A percentile compares a stretch with the other conserved stretches of the same genome.
These are phyloP conservation scores for Penicillium nucicola DNA, from an alignment of 495 filamentous ascomycete species.

Conservation along the genomic window DNA sequence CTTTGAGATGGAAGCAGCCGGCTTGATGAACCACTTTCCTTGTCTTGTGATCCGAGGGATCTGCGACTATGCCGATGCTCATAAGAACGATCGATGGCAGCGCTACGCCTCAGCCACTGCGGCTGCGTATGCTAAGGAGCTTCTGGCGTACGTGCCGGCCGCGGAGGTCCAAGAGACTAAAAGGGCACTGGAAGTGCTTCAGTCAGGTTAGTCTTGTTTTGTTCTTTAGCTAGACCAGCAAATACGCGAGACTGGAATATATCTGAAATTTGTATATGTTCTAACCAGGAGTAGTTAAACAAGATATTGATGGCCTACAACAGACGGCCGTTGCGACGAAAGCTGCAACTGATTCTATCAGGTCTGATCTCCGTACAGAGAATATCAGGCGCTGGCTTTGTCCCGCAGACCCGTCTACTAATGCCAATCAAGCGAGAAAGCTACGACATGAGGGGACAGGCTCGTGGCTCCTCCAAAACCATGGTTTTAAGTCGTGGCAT, in stretches of 20 bases:
- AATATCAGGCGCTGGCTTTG: constrained; percentile 18
- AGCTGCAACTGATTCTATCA: constrained; percentile 14
- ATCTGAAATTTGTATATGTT: not conserved
- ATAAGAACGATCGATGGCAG: constrained; percentile 36
- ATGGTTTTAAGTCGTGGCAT: constrained; percentile 14
- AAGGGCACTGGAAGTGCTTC: not conserved
- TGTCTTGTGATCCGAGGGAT: constrained; percentile 37
- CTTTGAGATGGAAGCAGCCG: constrained; percentile 42
- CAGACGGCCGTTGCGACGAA: constrained; percentile 8
- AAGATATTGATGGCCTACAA: constrained; percentile 13
- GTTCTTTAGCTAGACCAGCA: not conserved
- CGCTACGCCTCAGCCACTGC: constrained; percentile 27
- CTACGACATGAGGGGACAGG: constrained; percentile 19
- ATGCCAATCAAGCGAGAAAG: constrained; percentile 12
- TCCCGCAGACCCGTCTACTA: constrained; percentile 19
- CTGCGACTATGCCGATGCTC: constrained; percentile 37
- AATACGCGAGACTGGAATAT: constrained; percentile 1
- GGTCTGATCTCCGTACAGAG: constrained; percentile 8
- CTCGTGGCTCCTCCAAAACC: constrained; percentile 14
- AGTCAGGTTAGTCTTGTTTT: not conserved
- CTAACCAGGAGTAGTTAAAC: constrained; percentile 9
- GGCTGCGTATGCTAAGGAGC: constrained; percentile 25
- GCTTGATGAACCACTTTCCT: no score
- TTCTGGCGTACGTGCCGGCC: constrained; percentile 13
- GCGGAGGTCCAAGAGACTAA: constrained; percentile 25